Evolutionary conservation across 768 basidiomycete genomes (phyloP), one percentile per base, ranked within the genome.

Genomic region (Cystoderma amianthinum): DNA sequence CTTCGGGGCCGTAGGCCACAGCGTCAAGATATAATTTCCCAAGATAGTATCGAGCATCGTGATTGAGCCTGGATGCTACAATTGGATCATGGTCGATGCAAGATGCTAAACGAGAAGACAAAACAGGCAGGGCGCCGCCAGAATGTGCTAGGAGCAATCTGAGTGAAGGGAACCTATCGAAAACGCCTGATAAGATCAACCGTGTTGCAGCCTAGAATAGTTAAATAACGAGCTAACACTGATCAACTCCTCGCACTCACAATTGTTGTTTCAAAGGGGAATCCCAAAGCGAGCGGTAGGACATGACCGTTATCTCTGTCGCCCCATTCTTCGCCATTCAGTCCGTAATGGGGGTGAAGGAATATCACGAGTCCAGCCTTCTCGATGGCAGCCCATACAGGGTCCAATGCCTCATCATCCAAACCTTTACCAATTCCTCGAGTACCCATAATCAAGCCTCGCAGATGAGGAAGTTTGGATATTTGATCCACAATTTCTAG

Each of bases 181-280:
- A 67, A 15, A 82, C 75, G 1, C 91, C 90, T 9, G 85, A 71
- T 37, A 92, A 74, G 51, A 93, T 89, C 32, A 93, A 65, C 25
- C 89, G 78, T 5, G 90, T 82, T 21, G 78, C 75, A 2, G 89
- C 85, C 74, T 76, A 45, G 18, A 21, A 36, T 13, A 19, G 30
- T 51, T 25, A 58, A 39, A 33, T 23, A 36, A 24, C 25, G 32
- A 4, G 34, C 25, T 22, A 22, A 30, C 39, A 15, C 33, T n/a
- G 15, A n/a, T 25, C 32, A 41, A 39, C 9, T 15, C 18, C 12
- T 15, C 11, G 19, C 32, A 67, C 84, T 56, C 50, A 89, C 88
- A 22, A 79, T 80, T 3, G 91, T 91, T 13, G 90, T 93, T 64
- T 93, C 91, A 52, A 93, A 84, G 2, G 90, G 90, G 61, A 94